Evolutionary conservation across 2,329 filamentous ascomycete genomes (phyloP), one percentile per base, ranked within the genome.

Genomic region (Paramyrothecium roridum): DNA sequence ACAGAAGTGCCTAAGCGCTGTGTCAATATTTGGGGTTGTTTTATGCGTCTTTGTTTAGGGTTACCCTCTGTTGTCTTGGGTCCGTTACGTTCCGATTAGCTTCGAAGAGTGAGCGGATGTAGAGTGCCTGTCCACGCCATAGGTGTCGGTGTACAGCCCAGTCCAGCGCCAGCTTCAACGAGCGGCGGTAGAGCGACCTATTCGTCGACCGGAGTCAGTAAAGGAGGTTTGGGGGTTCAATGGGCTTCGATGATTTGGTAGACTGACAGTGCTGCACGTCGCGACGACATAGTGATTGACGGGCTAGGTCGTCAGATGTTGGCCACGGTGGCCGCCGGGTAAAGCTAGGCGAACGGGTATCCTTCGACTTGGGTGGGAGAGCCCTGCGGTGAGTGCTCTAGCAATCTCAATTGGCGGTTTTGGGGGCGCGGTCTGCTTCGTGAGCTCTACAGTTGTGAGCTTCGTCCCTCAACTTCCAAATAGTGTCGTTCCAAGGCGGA

Each of bases 51-150:
- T 52, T 40, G 34, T 34, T 26, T 47, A 7, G 16, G 52, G 80
- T 60, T 82, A 96, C 93, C 76, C 88, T 87, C 76, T 93, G 89
- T 76, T 93, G 89, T 74, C 91, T 85, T 37, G 91, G 90, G 69
- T 97, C 91, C 56, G 83, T 85, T 57, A 98, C 80, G 70, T 91
- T 80, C 71, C 86, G 90, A 75, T 99, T 98, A 56, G 91, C 91
- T 73, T 99, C 95, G 70, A 98, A 99, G 16, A 98, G 82, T 40
- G 89, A 92, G 66, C 95, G 88, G 67, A 99, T 96, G 74, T 99
- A 98, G 60, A 98, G 79, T 33, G 95, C 95, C 75, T 98, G 95
- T 59, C 93, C 93, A 66, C 95, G 89, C 93, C 95, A 99, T 58
- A 97, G 77, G 67, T 93, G 86, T 63, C 95, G 85, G 72, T 97